Conservation (phyloP, 345 rosid genomes). For the Eucalyptus marginata region DNA sequence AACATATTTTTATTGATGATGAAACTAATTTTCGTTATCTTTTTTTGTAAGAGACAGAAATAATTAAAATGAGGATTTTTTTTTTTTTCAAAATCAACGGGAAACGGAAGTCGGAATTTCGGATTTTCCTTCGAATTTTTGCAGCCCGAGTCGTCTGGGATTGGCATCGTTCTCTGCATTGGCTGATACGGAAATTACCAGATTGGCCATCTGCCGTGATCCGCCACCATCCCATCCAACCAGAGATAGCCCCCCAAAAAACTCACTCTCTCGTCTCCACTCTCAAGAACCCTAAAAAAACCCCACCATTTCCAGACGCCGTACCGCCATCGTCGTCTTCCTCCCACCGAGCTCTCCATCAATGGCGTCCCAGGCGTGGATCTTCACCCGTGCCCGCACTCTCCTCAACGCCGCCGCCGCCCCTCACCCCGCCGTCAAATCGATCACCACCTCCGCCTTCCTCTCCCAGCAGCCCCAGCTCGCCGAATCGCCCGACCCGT, state of each 20-base stretch:
- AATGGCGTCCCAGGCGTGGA: conserved; percentile 52
- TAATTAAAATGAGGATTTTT: too few relatives aligned
- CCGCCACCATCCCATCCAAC: neutral
- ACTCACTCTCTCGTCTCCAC: neutral
- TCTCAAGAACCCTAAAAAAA: neutral
- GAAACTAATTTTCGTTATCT: accelerated
- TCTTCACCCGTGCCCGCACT: conserved; percentile 18
- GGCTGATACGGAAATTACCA: neutral
- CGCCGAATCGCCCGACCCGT: conserved; percentile 19
- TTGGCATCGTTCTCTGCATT: accelerated
- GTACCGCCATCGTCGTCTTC: neutral
- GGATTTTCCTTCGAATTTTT: neutral
- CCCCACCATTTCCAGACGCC: neutral
- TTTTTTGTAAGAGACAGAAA: too few relatives aligned
- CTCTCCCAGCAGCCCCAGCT: conserved; percentile 67
- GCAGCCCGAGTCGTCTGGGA: accelerated
- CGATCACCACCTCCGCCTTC: conserved; percentile 47
- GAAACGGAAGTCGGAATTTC: neutral
- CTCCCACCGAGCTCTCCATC: neutral
- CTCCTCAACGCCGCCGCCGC: conserved; percentile 18
- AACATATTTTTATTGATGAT: too few relatives aligned
- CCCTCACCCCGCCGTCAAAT: conserved; percentile 5
- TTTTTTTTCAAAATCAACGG: accelerated
- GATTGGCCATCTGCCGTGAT: accelerated
- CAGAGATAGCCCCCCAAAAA: neutral